Evolutionary conservation across 208 protist genomes (phyloP).

Genomic region (Porcisia hertigi): DNA sequence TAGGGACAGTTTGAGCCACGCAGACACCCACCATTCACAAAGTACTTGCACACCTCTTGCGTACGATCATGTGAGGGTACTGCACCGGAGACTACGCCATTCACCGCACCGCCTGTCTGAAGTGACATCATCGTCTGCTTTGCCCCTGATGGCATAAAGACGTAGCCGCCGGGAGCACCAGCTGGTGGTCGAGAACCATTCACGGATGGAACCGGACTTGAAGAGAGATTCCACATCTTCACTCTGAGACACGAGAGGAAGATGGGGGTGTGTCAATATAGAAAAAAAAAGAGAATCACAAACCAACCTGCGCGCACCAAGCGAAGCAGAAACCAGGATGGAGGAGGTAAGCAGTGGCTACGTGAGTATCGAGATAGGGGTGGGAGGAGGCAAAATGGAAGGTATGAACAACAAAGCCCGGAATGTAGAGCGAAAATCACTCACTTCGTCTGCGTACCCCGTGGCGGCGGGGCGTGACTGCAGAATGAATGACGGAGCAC

Average conservation of each 20-base stretch:
- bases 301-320: not conserved
- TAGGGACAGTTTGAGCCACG: conserved; percentile 79
- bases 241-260: not conserved
- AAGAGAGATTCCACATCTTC: conserved; percentile 48
- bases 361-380: not conserved
- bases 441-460: not conserved
- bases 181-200: conserved; percentile 25
- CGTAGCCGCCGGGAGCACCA: conserved; percentile 34
- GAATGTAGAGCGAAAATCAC: not conserved
- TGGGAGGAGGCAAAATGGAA: not conserved
- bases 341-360: not conserved
- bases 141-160: conserved; percentile 37
- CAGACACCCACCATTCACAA: conserved; percentile 87
- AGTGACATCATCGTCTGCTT: conserved; percentile 40
- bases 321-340: not conserved
- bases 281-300: not conserved
- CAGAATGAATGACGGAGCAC: not conserved
- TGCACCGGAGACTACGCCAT: conserved; percentile 37
- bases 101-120: conserved; percentile 16
- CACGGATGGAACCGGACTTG: conserved; percentile 34
- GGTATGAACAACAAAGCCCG: not conserved
- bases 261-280: conserved; percentile 3
- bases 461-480: no score
- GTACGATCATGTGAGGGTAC: conserved; percentile 63
- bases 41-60: conserved; percentile 89